Percentiles rank a stretch among this genome's conserved stretches.
Conservation (phyloP, 2,329 filamentous ascomycete genomes). For the Monilinia vaccinii-corymbosi region DNA sequence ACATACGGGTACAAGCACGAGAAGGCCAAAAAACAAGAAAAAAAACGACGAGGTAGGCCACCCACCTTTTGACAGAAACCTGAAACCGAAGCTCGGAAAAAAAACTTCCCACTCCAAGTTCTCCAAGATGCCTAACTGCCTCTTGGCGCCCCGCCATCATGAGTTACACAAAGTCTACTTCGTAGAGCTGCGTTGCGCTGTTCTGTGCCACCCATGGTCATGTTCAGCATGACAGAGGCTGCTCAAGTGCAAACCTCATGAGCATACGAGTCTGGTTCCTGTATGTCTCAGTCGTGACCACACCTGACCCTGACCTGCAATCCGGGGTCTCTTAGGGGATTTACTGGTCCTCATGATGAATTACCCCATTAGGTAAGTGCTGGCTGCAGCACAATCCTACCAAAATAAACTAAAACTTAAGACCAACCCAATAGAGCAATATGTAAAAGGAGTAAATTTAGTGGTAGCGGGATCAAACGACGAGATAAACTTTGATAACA, state of each 20-base stretch:
- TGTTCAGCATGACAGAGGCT: not conserved
- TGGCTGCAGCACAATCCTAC: not conserved
- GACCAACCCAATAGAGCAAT: not conserved
- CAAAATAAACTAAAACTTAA: not conserved
- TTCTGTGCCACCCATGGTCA: not conserved
- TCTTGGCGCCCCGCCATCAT: not conserved
- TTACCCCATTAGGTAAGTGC: not conserved
- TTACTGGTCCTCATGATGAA: not conserved
- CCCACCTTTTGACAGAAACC: not conserved
- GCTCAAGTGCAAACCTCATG: not conserved
- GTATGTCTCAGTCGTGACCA: conserved; percentile 1
- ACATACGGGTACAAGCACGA: not conserved
- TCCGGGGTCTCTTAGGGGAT: not conserved
- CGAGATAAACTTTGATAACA: not conserved
- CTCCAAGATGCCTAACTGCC: not conserved
- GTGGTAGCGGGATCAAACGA: not conserved
- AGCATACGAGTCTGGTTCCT: conserved; percentile 3
- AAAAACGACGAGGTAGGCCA: not conserved
- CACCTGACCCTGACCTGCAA: conserved; percentile 1
- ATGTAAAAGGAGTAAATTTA: not conserved
- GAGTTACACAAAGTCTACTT: not conserved
- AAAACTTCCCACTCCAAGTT: not conserved
- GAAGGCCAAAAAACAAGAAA: not conserved
- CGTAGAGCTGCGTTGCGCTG: not conserved
- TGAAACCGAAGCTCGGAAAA: conserved; percentile 2